Evolutionary conservation across 768 basidiomycete species (phyloP), one percentile per base, ranked within the genome.

Genomic region (Phanerochaete sordida): DNA sequence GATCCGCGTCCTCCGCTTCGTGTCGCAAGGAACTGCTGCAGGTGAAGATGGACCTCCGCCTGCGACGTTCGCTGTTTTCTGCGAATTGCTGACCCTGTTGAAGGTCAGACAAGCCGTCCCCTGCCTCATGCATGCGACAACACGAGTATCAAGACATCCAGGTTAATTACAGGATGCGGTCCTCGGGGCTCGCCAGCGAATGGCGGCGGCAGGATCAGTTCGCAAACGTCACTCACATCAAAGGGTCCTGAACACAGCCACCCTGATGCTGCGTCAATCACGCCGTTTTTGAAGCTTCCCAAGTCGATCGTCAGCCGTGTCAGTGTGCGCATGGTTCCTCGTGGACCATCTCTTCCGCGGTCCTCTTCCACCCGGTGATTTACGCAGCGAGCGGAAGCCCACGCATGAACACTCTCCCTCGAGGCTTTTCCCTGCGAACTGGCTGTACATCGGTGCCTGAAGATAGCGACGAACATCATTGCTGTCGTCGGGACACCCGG

Each of bases 231-330:
- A 48, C 30, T 51, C 50, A 21, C 50, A 51, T 51, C 50, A 51
- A 28, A 51, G 53, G 37, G 53, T 37, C 12, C 19, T 26, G n/a
- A 24, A 23, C 57, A 58, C 57, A 58, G 57, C 57, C 57, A 58
- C 57, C 48, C 33, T 35, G 16, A 24, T 27, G 33, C 46, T 49
- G 57, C 57, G 57, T 58, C 57, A 23, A 58, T 58, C 57, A 50
- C 15, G 16, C 23, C 27, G 3, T 33, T 39, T 50, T 5, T 24
- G 35, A 39, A 43, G 33, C 53, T 43, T 39, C 39, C 57, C 9
- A 44, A 48, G 57, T 57, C 57, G 46, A 58, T 58, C 57, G 47
- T 39, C 15, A 24, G 12, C n/a, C n/a, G n/a, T 49, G 39, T 16
- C 53, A 43, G 26, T 6, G 21, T n/a, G 50, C 50, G 15, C 30